Conservation (phyloP, 2,329 filamentous ascomycete genomes). For the Neoarthrinium moseri region DNA sequence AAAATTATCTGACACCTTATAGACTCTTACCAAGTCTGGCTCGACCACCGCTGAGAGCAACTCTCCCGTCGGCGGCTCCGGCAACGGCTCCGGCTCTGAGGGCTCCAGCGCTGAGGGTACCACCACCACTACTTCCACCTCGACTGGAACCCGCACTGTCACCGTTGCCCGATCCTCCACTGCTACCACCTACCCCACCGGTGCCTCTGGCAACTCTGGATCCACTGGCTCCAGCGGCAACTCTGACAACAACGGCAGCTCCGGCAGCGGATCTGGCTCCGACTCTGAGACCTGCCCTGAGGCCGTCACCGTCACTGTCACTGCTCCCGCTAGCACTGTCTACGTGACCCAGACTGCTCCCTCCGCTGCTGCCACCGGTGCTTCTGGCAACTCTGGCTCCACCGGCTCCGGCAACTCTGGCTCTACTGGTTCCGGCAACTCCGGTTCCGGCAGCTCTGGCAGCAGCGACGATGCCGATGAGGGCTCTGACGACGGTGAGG, state of each 20-base stretch:
- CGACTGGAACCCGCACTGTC: conserved; percentile 29
- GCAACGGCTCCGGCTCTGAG: conserved; percentile 9
- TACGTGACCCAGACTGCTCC: conserved; percentile 5
- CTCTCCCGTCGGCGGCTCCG: too few relatives aligned
- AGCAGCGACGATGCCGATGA: conserved; percentile 13
- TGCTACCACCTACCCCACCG: conserved; percentile 8
- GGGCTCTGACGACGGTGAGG: conserved; percentile 13
- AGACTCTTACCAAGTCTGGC: conserved; percentile 1
- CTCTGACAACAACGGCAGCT: conserved; percentile 12
- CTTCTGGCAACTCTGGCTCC: background rate
- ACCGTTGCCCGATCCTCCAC: conserved; percentile 19
- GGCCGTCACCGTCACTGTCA: conserved; percentile 27
- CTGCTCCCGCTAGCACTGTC: conserved; percentile 15
- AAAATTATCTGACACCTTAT: background rate
- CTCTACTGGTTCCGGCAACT: background rate
- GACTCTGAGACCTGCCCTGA: conserved; percentile 19
- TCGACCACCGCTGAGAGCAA: conserved; percentile 1
- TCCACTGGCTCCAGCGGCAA: conserved; percentile 12
- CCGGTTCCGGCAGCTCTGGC: background rate
- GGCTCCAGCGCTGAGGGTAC: conserved; percentile 18
- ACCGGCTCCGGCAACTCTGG: background rate
- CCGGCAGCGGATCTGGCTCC: conserved; percentile 12
- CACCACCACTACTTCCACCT: conserved; percentile 28
- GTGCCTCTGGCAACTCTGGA: conserved; percentile 1
- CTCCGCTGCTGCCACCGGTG: background rate